phyloP scores from a whole-genome alignment of 768 basidiomycete genomes.

The Amanita molliuscula region DNA sequence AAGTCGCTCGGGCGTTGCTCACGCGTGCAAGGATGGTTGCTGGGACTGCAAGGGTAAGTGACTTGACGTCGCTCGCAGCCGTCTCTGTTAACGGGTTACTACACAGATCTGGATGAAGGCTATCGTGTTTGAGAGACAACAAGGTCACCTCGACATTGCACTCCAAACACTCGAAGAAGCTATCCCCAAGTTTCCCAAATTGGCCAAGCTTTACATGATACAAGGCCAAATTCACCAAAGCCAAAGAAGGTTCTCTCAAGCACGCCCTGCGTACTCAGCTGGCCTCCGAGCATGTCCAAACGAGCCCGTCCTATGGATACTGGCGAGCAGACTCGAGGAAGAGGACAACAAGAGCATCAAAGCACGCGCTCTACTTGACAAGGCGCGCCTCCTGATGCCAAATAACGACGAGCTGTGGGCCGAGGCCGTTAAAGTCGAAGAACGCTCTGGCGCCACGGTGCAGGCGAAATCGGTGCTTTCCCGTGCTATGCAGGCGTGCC shows the following conservation, averaged over 20 bases:
- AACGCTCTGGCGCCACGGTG: conserved; percentile 61
- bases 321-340: conserved; percentile 85
- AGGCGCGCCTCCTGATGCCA: conserved; percentile 78
- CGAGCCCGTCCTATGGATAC: conserved; percentile 78
- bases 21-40: conserved; percentile 85
- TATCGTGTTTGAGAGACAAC: conserved; percentile 89
- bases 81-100: conserved; percentile 4
- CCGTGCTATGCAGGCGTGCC: conserved; percentile 79
- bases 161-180: conserved; percentile 68
- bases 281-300: conserved; percentile 86
- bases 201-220: conserved; percentile 93
- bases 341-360: conserved; percentile 88
- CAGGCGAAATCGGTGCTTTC: conserved; percentile 4
- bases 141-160: conserved; percentile 63
- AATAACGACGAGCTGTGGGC: conserved; percentile 84
- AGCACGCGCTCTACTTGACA: conserved; percentile 83
- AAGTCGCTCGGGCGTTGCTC: conserved; percentile 77
- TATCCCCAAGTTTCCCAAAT: conserved; percentile 76
- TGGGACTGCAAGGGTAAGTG: conserved; percentile 77
- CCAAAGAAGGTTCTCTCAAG: conserved; percentile 46
- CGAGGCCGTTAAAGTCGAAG: conserved; percentile 86
- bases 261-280: conserved; percentile 72
- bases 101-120: conserved; percentile 98
- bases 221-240: conserved; percentile 85
- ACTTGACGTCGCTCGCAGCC: neutral